Evolutionary conservation across 352 stramenopile genomes (phyloP).

Genomic region (Globisporangium recalcitrans): DNA sequence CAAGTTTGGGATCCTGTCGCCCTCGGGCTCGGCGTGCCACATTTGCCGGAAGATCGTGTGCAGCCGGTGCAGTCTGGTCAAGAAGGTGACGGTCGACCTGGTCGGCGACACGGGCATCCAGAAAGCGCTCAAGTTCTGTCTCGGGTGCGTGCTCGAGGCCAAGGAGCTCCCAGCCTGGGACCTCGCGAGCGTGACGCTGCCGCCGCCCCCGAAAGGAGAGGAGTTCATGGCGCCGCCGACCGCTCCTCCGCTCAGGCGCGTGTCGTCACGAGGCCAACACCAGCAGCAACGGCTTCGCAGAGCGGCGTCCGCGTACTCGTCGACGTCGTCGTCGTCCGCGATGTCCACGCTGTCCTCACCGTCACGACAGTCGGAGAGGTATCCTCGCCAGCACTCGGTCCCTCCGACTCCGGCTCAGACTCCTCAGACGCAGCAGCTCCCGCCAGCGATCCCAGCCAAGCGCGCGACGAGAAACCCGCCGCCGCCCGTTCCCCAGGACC

Average conservation of each 20-base stretch:
- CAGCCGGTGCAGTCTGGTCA: slow-evolving; percentile 42
- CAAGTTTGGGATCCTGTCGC: slow-evolving; percentile 19
- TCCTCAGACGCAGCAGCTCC: not conserved
- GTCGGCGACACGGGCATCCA: slow-evolving; percentile 26
- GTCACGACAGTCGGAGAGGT: not conserved
- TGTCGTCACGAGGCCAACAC: not conserved
- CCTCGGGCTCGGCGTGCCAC: slow-evolving; percentile 30
- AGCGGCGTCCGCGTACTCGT: slow-evolving; percentile 1
- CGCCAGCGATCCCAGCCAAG: not conserved
- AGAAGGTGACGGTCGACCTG: slow-evolving; percentile 56
- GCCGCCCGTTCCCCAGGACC: not conserved
- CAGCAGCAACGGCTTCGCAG: not conserved
- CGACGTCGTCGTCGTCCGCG: not conserved
- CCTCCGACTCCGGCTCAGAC: not conserved
- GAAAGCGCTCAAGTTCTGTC: slow-evolving; percentile 39
- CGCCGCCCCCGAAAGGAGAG: not conserved
- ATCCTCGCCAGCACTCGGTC: not conserved
- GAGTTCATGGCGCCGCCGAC: not conserved
- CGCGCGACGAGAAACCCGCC: not conserved
- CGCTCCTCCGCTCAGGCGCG: slow-evolving; percentile 3
- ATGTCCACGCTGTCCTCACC: not conserved
- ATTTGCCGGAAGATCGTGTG: slow-evolving; percentile 47
- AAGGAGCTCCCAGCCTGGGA: slow-evolving; percentile 41
- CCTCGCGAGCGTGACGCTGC: slow-evolving; percentile 23
- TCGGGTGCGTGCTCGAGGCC: slow-evolving; percentile 39